These are phyloP conservation scores for Suillus occidentalis DNA, from an alignment of 768 basidiomycete genomes.

Conservation along the genomic window DNA sequence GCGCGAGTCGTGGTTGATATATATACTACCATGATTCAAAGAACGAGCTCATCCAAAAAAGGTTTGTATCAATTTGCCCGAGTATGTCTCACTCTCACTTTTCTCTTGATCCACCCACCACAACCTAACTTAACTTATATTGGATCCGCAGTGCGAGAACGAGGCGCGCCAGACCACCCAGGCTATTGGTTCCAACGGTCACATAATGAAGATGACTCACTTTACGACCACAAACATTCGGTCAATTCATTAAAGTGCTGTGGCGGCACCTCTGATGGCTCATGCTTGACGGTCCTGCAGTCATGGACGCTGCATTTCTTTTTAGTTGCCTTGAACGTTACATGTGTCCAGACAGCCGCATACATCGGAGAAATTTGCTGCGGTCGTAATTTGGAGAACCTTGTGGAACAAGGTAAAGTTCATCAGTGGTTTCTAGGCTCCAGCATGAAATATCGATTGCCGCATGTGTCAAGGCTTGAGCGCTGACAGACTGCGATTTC, in stretches of 20 bases:
- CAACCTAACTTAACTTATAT: neutral
- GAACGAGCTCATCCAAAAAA: neutral
- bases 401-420: neutral
- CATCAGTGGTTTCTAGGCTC: neutral
- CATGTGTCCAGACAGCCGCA: neutral
- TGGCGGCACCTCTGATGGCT: neutral
- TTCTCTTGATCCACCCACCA: neutral
- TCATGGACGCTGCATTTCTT: neutral
- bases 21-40: neutral
- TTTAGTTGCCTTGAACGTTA: neutral
- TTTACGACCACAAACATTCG: neutral
- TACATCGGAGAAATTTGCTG: neutral
- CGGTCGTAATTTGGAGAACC: neutral
- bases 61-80: neutral
- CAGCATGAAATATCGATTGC: neutral
- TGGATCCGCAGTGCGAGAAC: neutral
- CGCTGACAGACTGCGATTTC: neutral
- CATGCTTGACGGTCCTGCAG: neutral
- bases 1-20: neutral
- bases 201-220: neutral
- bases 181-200: neutral
- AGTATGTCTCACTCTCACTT: neutral
- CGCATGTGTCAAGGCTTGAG: neutral
- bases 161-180: neutral
- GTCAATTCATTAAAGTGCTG: neutral